phyloP scores from a whole-genome alignment of 2,329 filamentous ascomycete genomes.

The Penicillium sp. region DNA sequence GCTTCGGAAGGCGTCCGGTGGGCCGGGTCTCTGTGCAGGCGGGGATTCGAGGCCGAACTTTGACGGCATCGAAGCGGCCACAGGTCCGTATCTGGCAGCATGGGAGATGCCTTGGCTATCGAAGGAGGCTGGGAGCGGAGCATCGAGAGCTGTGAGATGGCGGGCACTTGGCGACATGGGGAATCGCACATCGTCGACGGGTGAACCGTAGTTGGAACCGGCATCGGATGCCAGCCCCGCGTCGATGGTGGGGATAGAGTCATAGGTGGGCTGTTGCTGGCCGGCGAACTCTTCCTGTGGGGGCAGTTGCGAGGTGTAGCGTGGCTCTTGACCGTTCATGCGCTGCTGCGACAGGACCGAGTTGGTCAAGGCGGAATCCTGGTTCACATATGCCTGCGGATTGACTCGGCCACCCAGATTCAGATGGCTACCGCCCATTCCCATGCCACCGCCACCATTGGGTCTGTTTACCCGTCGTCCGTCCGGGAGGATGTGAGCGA shows the following conservation, averaged over 20 bases:
- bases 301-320: conserved; percentile 46
- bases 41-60: conserved; percentile 90
- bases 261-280: conserved; percentile 52
- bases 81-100: conserved; percentile 84
- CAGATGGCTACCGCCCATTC: conserved; percentile 62
- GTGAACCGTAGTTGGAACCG: conserved; percentile 77
- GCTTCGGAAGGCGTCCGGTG: conserved; percentile 65
- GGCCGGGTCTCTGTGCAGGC: conserved; percentile 69
- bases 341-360: conserved; percentile 69
- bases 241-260: conserved; percentile 61
- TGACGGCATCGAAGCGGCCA: conserved; percentile 89
- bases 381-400: conserved; percentile 64
- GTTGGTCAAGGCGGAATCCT: conserved; percentile 74
- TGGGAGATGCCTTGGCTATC: conserved; percentile 95
- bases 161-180: conserved; percentile 75
- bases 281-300: conserved; percentile 49
- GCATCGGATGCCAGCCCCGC: conserved; percentile 62
- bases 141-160: conserved; percentile 89
- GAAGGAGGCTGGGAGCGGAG: conserved; percentile 89
- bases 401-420: conserved; percentile 70
- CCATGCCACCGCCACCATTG: conserved; percentile 44
- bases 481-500: conserved; percentile 93
- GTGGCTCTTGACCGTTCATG: conserved; percentile 55
- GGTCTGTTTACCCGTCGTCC: conserved; percentile 87
- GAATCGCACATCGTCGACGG: conserved; percentile 75